phyloP scores from a whole-genome alignment of 352 stramenopile genomes.

The Phytophthora syringae region DNA sequence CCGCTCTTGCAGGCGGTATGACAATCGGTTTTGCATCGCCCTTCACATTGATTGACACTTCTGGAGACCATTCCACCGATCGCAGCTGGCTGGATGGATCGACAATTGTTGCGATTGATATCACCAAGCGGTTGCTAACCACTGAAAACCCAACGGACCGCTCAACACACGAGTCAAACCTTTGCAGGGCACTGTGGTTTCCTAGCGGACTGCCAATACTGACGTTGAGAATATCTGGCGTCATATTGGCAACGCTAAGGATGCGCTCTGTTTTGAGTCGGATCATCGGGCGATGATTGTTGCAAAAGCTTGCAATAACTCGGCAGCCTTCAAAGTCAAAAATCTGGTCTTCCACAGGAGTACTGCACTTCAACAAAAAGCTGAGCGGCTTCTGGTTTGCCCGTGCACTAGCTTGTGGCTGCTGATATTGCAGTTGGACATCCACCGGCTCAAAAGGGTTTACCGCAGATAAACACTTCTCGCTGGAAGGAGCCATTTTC shows the following conservation, averaged over 20 bases:
- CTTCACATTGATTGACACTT: slow-evolving; percentile 36
- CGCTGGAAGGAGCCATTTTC: slow-evolving; percentile 21
- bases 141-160: slow-evolving; percentile 33
- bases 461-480: slow-evolving; percentile 39
- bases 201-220: slow-evolving; percentile 21
- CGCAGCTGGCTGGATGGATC: slow-evolving; percentile 1
- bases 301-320: slow-evolving; percentile 27
- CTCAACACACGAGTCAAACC: slow-evolving; percentile 26
- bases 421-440: slow-evolving; percentile 26
- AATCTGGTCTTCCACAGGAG: slow-evolving; percentile 32
- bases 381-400: neutral
- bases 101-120: slow-evolving; percentile 32
- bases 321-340: slow-evolving; percentile 43
- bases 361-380: slow-evolving; percentile 30
- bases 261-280: slow-evolving; percentile 41
- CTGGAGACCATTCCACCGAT: slow-evolving; percentile 36
- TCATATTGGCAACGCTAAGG: slow-evolving; percentile 44
- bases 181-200: slow-evolving; percentile 19
- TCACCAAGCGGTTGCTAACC: slow-evolving; percentile 26
- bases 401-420: neutral
- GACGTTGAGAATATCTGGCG: slow-evolving; percentile 26
- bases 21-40: slow-evolving; percentile 44
- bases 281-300: slow-evolving; percentile 33
- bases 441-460: slow-evolving; percentile 46
- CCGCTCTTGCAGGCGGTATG: slow-evolving; percentile 12